phyloP scores from a whole-genome alignment of 2,329 filamentous ascomycete genomes.

The Alternaria solani region DNA sequence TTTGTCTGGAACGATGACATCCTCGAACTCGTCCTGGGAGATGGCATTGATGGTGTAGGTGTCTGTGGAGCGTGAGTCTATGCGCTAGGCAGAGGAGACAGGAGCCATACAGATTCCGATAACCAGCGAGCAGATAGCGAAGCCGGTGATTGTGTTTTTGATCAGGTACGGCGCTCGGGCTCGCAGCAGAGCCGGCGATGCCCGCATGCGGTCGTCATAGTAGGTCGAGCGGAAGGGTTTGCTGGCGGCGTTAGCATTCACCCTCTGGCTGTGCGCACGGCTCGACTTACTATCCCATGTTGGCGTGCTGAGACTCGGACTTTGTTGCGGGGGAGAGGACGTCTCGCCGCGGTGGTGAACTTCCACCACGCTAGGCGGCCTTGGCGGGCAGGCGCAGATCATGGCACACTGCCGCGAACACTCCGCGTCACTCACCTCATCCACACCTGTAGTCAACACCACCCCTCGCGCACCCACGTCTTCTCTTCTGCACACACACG shows the following conservation, averaged over 20 bases:
- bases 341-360: conserved; percentile 32
- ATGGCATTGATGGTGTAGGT: conserved; percentile 81
- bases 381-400: conserved; percentile 23
- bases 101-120: conserved; percentile 76
- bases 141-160: conserved; percentile 84
- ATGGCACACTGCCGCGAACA: conserved; percentile 14
- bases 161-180: conserved; percentile 90
- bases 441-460: conserved; percentile 28
- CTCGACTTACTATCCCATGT: conserved; percentile 48
- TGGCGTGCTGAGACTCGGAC: conserved; percentile 30
- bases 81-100: neutral
- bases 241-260: conserved; percentile 31
- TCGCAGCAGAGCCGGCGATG: conserved; percentile 87
- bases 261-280: neutral
- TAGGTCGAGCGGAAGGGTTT: conserved; percentile 74
- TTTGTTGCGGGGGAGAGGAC: conserved; percentile 27
- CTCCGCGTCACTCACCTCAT: conserved; percentile 20
- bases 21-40: conserved; percentile 95
- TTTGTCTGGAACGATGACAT: conserved; percentile 86
- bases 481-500: conserved; percentile 29
- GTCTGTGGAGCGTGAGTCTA: conserved; percentile 57
- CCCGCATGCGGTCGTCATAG: conserved; percentile 87
- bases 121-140: conserved; percentile 78
- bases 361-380: conserved; percentile 24
- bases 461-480: conserved; percentile 22